Base-by-base conservation (phyloP, 2,329 filamentous ascomycete species). In the Piedraia hortae region DNA sequence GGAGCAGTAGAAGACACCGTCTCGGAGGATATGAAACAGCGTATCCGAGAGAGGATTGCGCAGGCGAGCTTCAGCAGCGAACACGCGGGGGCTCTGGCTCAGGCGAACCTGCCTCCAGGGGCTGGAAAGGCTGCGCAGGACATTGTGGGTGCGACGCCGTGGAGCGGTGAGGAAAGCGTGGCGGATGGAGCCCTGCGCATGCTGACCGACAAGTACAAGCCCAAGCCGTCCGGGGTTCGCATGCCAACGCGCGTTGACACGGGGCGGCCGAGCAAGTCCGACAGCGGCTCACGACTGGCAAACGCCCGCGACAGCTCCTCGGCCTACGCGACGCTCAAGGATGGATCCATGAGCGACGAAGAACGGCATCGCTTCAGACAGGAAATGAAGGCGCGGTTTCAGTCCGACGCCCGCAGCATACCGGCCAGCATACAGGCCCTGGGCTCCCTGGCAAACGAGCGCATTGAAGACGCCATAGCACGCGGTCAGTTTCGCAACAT, bases 391-490 rank as follows among this genome's bases (percentile, higher is more conserved):
- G 78, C 89, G 26, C 59, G 80, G 1, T 90, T 93, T 34, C 51
- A 60, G 9, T 67, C 80, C 0, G 62, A 57, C 2, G 70, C 66
- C 3, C 58, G 77, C 20, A 53, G 63, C 0, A 60, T 88, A 44
- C 75, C 80, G 2, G 70, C 66, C 25, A 66, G 73, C 0, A 49
- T 93, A 2, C 60, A 70, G 15, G 85, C 80, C 0, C 51, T 97
- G 8, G 60, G 70, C 3, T 72, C 72, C 1, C 46, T 93, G 22
- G 85, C 85, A 1, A 91, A 93, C 41, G 69, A 91, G 46, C 54
- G 70, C 11, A 93, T 97, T 28, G 82, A 91, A 42, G 70, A 91
- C 39, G 85, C 85, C 4, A 91, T 93, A 36, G 71, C 77, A 1
- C 55, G 78, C 14, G 85, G 85, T 0, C 73, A 90, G 40, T 93